A percentile compares a stretch with the other conserved stretches of the same genome.
These are phyloP conservation scores for Neurospora sp. DNA, from an alignment of 495 filamentous ascomycete species.

Conservation along the genomic window DNA sequence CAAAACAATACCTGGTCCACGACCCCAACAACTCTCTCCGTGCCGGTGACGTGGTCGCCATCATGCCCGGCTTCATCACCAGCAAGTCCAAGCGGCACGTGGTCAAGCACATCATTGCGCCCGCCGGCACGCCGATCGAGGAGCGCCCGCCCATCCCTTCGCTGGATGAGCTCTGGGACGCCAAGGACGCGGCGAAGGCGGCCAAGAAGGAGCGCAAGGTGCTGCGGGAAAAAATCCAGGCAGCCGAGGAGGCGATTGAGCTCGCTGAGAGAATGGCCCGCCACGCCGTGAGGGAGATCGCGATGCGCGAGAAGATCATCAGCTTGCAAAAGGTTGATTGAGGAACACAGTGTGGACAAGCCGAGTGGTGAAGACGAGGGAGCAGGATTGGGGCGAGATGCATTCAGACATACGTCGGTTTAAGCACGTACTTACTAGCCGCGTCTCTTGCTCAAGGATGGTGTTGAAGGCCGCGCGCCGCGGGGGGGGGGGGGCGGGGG, in stretches of 20 bases:
- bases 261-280: constrained; percentile 7
- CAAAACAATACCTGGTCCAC: constrained; percentile 50
- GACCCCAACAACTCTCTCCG: constrained; percentile 67
- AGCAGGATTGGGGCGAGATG: background rate
- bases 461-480: background rate
- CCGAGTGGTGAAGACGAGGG: background rate
- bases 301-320: constrained; percentile 3
- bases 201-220: constrained; percentile 42
- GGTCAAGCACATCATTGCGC: constrained; percentile 62
- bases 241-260: constrained; percentile 3
- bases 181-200: constrained; percentile 35
- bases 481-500: background rate
- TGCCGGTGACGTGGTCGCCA: constrained; percentile 70
- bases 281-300: constrained; percentile 8
- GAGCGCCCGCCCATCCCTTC: constrained; percentile 55
- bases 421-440: background rate
- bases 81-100: constrained; percentile 63
- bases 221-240: constrained; percentile 5
- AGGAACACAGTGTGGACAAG: background rate
- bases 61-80: constrained; percentile 54
- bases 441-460: background rate
- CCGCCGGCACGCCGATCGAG: constrained; percentile 56
- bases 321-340: background rate
- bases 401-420: background rate
- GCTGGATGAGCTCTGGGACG: constrained; percentile 47